Conservation (phyloP, 2,329 filamentous ascomycete species). For the Plenodomus tracheiphilus region DNA sequence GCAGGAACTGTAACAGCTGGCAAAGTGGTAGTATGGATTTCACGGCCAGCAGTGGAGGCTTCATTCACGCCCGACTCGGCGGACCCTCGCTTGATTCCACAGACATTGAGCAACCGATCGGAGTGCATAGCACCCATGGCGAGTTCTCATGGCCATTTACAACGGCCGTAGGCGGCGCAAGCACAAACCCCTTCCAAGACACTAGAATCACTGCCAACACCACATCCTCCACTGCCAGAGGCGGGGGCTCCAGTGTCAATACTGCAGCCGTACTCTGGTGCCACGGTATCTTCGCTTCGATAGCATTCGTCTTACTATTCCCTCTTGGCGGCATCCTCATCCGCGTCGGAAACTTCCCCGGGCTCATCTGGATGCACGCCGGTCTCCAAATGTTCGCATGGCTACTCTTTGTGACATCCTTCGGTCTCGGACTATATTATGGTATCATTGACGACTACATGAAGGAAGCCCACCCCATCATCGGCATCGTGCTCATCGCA, state of each 20-base stretch:
- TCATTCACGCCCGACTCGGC: conserved; percentile 52
- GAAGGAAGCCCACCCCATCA: conserved; percentile 51
- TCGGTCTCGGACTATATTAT: conserved; percentile 55
- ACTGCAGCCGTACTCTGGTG: conserved; percentile 24
- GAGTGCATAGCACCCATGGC: conserved; percentile 2
- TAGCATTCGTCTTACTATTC: conserved; percentile 45
- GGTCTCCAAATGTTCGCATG: conserved; percentile 51
- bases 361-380: conserved; percentile 45
- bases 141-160: conserved; percentile 10
- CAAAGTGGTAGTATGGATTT: conserved; percentile 51
- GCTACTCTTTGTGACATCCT: conserved; percentile 49
- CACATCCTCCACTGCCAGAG: not conserved
- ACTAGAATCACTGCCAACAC: conserved; percentile 4
- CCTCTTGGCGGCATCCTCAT: conserved; percentile 46
- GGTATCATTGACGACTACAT: conserved; percentile 40
- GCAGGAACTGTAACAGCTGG: conserved; percentile 53
- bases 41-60: conserved; percentile 43
- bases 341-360: conserved; percentile 41
- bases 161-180: conserved; percentile 11
- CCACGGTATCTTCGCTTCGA: conserved; percentile 43
- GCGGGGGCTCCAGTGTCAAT: not conserved
- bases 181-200: conserved; percentile 11
- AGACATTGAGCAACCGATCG: conserved; percentile 25
- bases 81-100: conserved; percentile 50
- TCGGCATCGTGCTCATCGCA: conserved; percentile 54